phyloP scores from a whole-genome alignment of 2,329 filamentous ascomycete species.

The Cordyceps cateniannulata region DNA sequence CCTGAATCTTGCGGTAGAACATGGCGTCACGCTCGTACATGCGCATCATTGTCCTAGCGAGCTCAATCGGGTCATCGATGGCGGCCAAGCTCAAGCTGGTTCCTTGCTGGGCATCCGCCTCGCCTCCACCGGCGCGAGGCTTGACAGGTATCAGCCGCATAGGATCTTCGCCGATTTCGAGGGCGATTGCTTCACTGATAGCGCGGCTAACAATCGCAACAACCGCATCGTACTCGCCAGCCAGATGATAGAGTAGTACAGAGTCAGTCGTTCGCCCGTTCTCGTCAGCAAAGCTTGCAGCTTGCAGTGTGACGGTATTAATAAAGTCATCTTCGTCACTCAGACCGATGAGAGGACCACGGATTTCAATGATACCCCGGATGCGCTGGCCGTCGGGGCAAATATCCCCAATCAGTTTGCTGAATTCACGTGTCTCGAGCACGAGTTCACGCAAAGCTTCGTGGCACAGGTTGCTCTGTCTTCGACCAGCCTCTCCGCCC shows the following conservation, averaged over 20 bases:
- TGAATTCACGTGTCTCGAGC: conserved; percentile 94
- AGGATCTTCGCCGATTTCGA: conserved; percentile 77
- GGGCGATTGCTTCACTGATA: conserved; percentile 79
- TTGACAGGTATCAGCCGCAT: conserved; percentile 74
- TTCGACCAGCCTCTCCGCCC: conserved; percentile 63
- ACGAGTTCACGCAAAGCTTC: conserved; percentile 90
- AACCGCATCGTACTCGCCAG: conserved; percentile 93
- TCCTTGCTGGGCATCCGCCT: conserved; percentile 35
- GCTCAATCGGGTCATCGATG: conserved; percentile 54
- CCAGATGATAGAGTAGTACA: conserved; percentile 88
- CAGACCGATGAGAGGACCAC: conserved; percentile 73
- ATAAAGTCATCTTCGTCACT: conserved; percentile 78
- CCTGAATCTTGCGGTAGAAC: conserved; percentile 52
- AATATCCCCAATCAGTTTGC: conserved; percentile 87
- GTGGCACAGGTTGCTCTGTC: conserved; percentile 78
- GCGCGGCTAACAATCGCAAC: conserved; percentile 83
- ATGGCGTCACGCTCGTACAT: conserved; percentile 57
- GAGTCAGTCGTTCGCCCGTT: conserved; percentile 90
- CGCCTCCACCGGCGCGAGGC: conserved; percentile 48
- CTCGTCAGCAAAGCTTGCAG: conserved; percentile 87
- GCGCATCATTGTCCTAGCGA: conserved; percentile 54
- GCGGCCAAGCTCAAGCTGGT: conserved; percentile 55
- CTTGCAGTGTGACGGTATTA: conserved; percentile 85
- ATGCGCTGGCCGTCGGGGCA: conserved; percentile 78
- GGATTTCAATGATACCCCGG: conserved; percentile 79